Evolutionary conservation across 225 moss, liverwort and hornwort genomes (phyloP), one percentile per base, ranked within the genome.

Genomic region (Ulota crispa): DNA sequence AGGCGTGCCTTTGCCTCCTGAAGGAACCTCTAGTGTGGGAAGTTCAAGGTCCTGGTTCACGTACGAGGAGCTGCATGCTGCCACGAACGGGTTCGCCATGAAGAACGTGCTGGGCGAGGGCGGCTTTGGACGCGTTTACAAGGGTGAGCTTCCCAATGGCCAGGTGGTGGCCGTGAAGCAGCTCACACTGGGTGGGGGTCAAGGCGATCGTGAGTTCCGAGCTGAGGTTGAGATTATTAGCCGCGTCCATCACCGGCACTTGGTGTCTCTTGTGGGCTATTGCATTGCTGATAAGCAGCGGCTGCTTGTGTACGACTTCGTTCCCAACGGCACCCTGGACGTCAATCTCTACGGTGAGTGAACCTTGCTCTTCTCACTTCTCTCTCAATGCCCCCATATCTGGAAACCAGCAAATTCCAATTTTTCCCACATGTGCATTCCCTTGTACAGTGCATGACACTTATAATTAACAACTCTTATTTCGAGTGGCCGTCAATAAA

Each of bases 151-250:
- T 61, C 83, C 91, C 5, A 92, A 84, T 19, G 93, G 92, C 50
- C 89, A 96, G 80, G 77, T 84, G 14, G 96, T 96, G 13, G 96
- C 96, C 9, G 96, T 96, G 53, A 96, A 96, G 89, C 96, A 96
- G 90, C 90, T 96, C 34, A 95, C 94, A 11, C 79, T 96, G 2
- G 96, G 94, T 53, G 94, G 96, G 50, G 96, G 93, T 16, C 96
- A 96, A 83, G 96, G 96, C 4, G 96, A 96, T 80, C 86, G 93
- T 21, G 96, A 96, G 81, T 96, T 96, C 52, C 85, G 91, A 31
- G 96, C 96, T 0, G 96, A 96, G 88, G 94, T 95, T 32, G 96
- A 96, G 63, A 96, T 96, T 3, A 96, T 96, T 12, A 96, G 96
- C 59, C 86, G 96, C 60, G 96, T 96, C 39, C 96, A 96, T 72